phyloP scores from a whole-genome alignment of 2,329 filamentous ascomycete species.

The Aspergillus ochraceus region DNA sequence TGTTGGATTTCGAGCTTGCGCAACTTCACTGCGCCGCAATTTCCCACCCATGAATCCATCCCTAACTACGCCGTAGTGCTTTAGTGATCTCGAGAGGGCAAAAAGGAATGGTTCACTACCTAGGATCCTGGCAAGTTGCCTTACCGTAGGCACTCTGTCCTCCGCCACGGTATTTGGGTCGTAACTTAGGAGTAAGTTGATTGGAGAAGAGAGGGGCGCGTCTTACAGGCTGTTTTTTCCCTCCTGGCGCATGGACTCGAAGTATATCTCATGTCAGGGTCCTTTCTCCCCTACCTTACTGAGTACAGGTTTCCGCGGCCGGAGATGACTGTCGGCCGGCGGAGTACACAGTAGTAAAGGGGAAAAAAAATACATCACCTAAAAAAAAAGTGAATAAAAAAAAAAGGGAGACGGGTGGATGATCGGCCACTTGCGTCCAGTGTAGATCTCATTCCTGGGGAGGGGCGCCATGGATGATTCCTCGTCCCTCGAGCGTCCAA shows the following conservation, averaged over 20 bases:
- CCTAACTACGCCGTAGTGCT: background rate
- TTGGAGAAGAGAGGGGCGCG: background rate
- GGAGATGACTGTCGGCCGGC: background rate
- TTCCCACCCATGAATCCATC: background rate
- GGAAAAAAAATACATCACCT: background rate
- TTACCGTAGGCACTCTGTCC: background rate
- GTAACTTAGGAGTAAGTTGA: background rate
- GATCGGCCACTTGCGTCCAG: background rate
- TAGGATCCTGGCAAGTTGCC: background rate
- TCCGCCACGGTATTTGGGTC: background rate
- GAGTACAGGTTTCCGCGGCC: background rate
- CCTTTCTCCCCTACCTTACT: background rate
- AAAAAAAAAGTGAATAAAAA: background rate
- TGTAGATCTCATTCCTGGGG: background rate
- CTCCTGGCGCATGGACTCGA: background rate
- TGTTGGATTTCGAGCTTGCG: conserved; percentile 14
- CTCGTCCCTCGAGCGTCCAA: background rate
- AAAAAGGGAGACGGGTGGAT: background rate
- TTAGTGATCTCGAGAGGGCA: background rate
- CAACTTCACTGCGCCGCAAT: conserved; percentile 25
- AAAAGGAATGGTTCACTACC: background rate
- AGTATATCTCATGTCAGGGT: background rate
- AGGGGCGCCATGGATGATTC: background rate
- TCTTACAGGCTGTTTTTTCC: background rate
- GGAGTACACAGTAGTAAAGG: too few species aligned